Conservation (phyloP, 306 rosid species). For the Medicago truncatula region DNA sequence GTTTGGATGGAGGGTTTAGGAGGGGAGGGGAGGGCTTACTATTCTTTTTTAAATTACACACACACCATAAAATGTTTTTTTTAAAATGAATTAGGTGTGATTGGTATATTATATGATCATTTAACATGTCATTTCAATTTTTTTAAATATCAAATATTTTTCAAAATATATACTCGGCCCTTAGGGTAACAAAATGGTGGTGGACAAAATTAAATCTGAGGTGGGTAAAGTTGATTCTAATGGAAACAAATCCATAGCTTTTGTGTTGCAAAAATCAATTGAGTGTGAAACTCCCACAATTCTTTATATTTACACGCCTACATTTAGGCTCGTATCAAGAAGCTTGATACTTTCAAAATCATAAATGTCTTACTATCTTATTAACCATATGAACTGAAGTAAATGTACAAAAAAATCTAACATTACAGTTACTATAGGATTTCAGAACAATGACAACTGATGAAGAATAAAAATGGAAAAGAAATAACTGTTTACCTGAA, state of each 20-base stretch:
- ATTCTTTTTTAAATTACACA: too few relatives aligned
- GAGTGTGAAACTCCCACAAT: background rate
- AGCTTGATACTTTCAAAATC: slow-evolving; percentile 13
- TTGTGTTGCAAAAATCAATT: background rate
- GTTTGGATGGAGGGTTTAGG: too few relatives aligned
- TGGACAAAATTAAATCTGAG: slow-evolving; percentile 1
- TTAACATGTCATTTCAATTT: too few relatives aligned
- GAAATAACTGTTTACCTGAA: slow-evolving; percentile 63
- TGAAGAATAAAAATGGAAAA: slow-evolving; percentile 25
- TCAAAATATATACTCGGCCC: too few relatives aligned
- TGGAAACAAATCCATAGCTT: background rate
- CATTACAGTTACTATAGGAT: slow-evolving; percentile 6
- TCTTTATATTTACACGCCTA: background rate
- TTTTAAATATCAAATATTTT: too few relatives aligned
- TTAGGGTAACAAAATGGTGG: background rate
- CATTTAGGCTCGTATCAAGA: slow-evolving; percentile 3
- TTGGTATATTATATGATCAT: too few relatives aligned
- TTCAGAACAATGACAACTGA: slow-evolving; percentile 20
- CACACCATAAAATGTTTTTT: too few relatives aligned
- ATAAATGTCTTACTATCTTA: background rate
- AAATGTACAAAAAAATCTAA: slow-evolving; percentile 12
- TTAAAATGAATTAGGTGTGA: too few relatives aligned
- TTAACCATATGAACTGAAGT: background rate
- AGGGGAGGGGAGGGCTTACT: too few relatives aligned
- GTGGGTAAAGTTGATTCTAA: background rate